Conservation (phyloP, 768 basidiomycete genomes). For the Lactarius tabidus region DNA sequence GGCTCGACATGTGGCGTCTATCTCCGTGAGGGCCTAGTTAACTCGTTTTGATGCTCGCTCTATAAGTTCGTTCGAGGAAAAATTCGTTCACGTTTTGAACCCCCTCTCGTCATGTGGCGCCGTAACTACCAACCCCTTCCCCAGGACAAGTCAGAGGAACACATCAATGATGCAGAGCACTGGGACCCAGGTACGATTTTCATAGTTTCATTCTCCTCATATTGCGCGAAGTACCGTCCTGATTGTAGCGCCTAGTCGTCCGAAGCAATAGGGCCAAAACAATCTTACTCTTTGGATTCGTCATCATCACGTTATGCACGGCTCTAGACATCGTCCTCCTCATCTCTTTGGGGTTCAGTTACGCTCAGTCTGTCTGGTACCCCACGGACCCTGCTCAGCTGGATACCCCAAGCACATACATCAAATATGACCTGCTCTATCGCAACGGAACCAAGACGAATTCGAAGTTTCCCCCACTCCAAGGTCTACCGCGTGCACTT, state of each 20-base stretch:
- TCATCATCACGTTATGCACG: background rate
- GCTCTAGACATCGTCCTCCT: conserved; percentile 1
- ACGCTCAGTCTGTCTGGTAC: background rate
- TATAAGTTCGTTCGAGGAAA: too few species aligned
- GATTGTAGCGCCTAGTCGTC: background rate
- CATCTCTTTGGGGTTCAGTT: conserved; percentile 11
- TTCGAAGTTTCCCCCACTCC: background rate
- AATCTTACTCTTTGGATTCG: background rate
- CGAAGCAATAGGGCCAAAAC: background rate
- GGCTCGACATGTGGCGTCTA: too few species aligned
- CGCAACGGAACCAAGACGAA: conserved; percentile 13
- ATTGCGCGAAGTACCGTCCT: background rate
- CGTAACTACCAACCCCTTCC: conserved; percentile 2
- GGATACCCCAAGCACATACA: conserved; percentile 10
- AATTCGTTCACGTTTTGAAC: too few species aligned
- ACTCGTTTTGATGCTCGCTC: background rate
- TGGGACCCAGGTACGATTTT: conserved; percentile 2
- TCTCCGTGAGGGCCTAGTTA: too few species aligned
- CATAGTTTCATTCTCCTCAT: too few species aligned
- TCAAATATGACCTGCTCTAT: conserved; percentile 16
- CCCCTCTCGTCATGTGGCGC: background rate
- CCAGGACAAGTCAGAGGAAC: background rate
- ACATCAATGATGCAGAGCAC: background rate
- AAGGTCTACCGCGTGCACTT: conserved; percentile 1
- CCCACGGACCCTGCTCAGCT: background rate